Percentiles rank a stretch among this genome's conserved stretches.
phyloP scores from a whole-genome alignment of 1,284 basidiomycete species.

The Porodaedalea pini region DNA sequence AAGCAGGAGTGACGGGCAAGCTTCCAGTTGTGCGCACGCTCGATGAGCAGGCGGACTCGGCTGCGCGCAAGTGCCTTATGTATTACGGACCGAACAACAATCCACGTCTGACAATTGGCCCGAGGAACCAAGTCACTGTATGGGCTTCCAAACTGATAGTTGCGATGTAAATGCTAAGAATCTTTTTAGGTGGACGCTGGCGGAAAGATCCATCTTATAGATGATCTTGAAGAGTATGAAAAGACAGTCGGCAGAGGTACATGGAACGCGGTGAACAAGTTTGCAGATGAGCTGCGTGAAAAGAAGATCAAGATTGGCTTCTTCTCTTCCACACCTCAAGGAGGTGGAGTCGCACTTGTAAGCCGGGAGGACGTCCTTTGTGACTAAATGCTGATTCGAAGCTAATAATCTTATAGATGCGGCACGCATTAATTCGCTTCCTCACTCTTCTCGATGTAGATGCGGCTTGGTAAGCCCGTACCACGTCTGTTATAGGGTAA shows the following conservation, averaged over 20 bases:
- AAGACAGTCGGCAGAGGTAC: conserved; percentile 65
- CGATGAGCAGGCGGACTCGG: conserved; percentile 80
- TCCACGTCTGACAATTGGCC: conserved; percentile 72
- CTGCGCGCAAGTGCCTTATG: conserved; percentile 77
- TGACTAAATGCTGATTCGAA: neutral
- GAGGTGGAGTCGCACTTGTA: conserved; percentile 86
- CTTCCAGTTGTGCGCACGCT: conserved; percentile 71
- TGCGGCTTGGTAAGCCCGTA: conserved; percentile 61
- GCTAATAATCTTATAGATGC: conserved; percentile 53
- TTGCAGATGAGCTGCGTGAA: conserved; percentile 76
- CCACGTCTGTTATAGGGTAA: conserved; percentile 5
- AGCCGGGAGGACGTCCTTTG: conserved; percentile 27
- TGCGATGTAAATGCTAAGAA: neutral
- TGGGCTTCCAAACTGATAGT: neutral
- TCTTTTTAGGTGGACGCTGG: conserved; percentile 54
- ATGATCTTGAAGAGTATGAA: conserved; percentile 69
- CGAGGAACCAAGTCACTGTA: conserved; percentile 73
- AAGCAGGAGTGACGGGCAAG: conserved; percentile 47
- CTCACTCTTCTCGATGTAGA: conserved; percentile 75
- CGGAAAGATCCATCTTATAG: conserved; percentile 75
- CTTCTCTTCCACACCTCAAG: conserved; percentile 88
- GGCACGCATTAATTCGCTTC: conserved; percentile 84
- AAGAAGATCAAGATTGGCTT: conserved; percentile 84
- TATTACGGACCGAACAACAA: conserved; percentile 78
- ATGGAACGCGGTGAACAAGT: conserved; percentile 74